These are phyloP conservation scores for Mucor plumbeus DNA, from an alignment of 371 early-diverging fungal genomes.

Conservation along the genomic window DNA sequence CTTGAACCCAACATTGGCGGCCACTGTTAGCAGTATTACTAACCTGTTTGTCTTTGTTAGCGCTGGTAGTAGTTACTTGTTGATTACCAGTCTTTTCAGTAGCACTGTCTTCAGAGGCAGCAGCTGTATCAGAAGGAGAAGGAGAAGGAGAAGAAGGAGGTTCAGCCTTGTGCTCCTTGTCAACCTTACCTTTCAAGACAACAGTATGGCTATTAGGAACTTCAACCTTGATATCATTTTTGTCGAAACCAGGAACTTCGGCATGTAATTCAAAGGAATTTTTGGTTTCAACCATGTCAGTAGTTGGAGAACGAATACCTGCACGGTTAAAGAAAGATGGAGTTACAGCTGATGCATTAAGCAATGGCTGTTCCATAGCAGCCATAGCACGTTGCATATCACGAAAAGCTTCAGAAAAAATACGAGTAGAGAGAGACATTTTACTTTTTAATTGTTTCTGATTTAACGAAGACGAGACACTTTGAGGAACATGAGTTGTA, in stretches of 20 bases:
- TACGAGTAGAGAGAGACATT: slow-evolving; percentile 34
- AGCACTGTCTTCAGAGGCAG: not conserved
- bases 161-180: not conserved
- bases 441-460: not conserved
- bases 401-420: slow-evolving; percentile 38
- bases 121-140: not conserved
- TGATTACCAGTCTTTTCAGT: not conserved
- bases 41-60: not conserved
- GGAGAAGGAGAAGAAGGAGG: not conserved
- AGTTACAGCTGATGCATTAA: slow-evolving; percentile 16
- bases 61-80: not conserved
- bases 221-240: slow-evolving; percentile 45
- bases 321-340: slow-evolving; percentile 1
- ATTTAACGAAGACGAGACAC: not conserved
- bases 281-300: slow-evolving; percentile 35
- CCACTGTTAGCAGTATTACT: not conserved
- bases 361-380: slow-evolving; percentile 37
- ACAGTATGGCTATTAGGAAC: slow-evolving; percentile 34
- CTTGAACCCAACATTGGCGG: slow-evolving; percentile 40
- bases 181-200: slow-evolving; percentile 32
- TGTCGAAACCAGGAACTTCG: slow-evolving; percentile 46
- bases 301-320: slow-evolving; percentile 26
- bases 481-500: not conserved
- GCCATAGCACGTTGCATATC: slow-evolving; percentile 44
- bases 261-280: slow-evolving; percentile 36